Base-by-base conservation (phyloP, 2,329 filamentous ascomycete species). In the Alternaria gaisen region DNA sequence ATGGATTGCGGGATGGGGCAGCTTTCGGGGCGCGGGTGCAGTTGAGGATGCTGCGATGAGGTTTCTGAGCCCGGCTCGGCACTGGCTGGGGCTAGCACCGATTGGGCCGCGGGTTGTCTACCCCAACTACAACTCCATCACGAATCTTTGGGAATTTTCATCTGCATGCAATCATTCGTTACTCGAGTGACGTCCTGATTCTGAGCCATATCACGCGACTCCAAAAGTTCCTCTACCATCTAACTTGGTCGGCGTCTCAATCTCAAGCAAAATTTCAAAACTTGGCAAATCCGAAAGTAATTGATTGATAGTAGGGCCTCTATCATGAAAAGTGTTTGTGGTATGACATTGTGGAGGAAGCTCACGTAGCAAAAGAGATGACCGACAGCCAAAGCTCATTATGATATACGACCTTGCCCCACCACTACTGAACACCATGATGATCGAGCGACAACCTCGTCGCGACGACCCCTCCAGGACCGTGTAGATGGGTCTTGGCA, bases 1-100 rank as follows among this genome's bases (percentile, higher is more conserved):
- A 78, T 76, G 75, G 68, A 64, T 74, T 71, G 68, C 66, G 67
- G 66, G 67, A 66, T 72, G 72, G 69, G 64, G 66, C 67, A 69
- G 66, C 65, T 66, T 63, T 34, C 58, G 63, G 68, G 65, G 65
- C 66, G 68, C 58, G 58, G 57, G 60, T 64, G 48, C 52, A 52
- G 63, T 53, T 67, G 64, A 66, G 57, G 65, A 63, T 65, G 65
- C 67, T 69, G 64, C 61, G 62, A 68, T 64, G 61, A 67, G 67
- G 65, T 66, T 69, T 70, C 66, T 67, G 58, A 61, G 62, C 58
- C 60, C 64, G 66, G 62, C 69, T 69, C 64, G 67, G 69, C 67
- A 59, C 46, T 53, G 12, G 26, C 14, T 18, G 11, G 32, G 42
- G 50, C 69, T 72, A 73, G 63, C 32, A 48, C 57, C 46, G 24